Conservation (phyloP, 2,329 filamentous ascomycete genomes). For the Xylaria multiplex region DNA sequence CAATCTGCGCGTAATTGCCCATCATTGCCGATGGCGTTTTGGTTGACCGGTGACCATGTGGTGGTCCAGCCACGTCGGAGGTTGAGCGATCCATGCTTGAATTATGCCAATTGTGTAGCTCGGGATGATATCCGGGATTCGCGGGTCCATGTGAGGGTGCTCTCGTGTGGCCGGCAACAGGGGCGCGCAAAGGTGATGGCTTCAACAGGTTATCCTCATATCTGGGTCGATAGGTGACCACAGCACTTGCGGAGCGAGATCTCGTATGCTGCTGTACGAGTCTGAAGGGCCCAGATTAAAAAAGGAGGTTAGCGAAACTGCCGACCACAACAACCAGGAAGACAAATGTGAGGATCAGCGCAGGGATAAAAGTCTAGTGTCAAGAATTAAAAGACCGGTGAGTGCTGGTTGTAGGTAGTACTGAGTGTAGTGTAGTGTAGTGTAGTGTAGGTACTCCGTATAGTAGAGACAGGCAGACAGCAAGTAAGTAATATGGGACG, state of each 20-base stretch:
- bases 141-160: slow-evolving; percentile 36
- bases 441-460: too few species aligned
- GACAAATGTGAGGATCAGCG: slow-evolving; percentile 42
- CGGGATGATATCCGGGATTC: slow-evolving; percentile 37
- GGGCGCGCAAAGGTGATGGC: slow-evolving; percentile 29
- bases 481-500: slow-evolving; percentile 4
- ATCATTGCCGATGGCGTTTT: slow-evolving; percentile 42
- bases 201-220: slow-evolving; percentile 42
- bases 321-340: slow-evolving; percentile 23
- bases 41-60: slow-evolving; percentile 36
- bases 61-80: slow-evolving; percentile 34
- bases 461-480: too few species aligned
- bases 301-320: slow-evolving; percentile 41
- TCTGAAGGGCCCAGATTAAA: slow-evolving; percentile 37
- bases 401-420: background rate
- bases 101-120: slow-evolving; percentile 35
- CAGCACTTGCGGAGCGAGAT: slow-evolving; percentile 43
- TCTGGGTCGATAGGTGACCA: slow-evolving; percentile 33
- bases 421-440: too few species aligned
- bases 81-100: slow-evolving; percentile 38
- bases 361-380: slow-evolving; percentile 12
- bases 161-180: slow-evolving; percentile 14
- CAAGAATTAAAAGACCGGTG: slow-evolving; percentile 25
- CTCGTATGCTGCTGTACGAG: slow-evolving; percentile 41
- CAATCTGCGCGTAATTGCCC: slow-evolving; percentile 48